Percentiles rank a stretch among this genome's conserved stretches.
phyloP scores from a whole-genome alignment of 768 basidiomycete species.

The Suillus brevipes region DNA sequence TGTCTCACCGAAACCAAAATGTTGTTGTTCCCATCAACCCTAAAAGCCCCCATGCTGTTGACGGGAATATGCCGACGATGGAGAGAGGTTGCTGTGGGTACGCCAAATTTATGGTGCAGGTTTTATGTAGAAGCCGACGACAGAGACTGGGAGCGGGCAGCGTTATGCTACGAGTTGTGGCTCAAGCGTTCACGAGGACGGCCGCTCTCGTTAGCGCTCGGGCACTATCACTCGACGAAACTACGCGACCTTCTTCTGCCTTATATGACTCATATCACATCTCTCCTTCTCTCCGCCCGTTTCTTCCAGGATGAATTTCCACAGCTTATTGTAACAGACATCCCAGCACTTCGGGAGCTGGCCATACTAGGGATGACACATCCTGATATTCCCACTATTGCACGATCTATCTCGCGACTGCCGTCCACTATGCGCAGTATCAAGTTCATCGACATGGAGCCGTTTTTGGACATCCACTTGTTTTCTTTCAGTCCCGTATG shows the following conservation, averaged over 20 bases:
- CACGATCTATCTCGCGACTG: slow-evolving; percentile 9
- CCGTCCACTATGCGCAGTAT: not conserved
- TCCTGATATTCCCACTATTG: not conserved
- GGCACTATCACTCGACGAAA: slow-evolving; percentile 1
- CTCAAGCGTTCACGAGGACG: slow-evolving; percentile 16
- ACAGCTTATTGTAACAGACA: slow-evolving; percentile 1
- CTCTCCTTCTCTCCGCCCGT: not conserved
- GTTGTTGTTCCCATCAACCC: not conserved
- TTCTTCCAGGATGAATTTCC: not conserved
- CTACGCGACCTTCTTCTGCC: slow-evolving; percentile 20
- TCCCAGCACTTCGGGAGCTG: slow-evolving; percentile 20
- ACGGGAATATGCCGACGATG: slow-evolving; percentile 44
- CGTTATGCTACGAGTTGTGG: slow-evolving; percentile 15
- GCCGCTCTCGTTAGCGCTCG: slow-evolving; percentile 24
- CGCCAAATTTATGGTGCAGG: slow-evolving; percentile 49
- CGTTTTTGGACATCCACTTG: slow-evolving; percentile 8
- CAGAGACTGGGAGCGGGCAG: slow-evolving; percentile 13
- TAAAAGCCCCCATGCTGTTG: slow-evolving; percentile 39
- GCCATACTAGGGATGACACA: slow-evolving; percentile 7
- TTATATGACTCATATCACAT: slow-evolving; percentile 15
- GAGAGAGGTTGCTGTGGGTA: slow-evolving; percentile 39
- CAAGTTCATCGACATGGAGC: not conserved
- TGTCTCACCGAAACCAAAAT: slow-evolving; percentile 28
- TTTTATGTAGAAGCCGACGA: slow-evolving; percentile 26
- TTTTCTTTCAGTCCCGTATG: slow-evolving; percentile 19